A percentile compares a stretch with the other conserved stretches of the same genome.
Conservation (phyloP, 2,329 filamentous ascomycete genomes). For the Pseudocercospora ulei region DNA sequence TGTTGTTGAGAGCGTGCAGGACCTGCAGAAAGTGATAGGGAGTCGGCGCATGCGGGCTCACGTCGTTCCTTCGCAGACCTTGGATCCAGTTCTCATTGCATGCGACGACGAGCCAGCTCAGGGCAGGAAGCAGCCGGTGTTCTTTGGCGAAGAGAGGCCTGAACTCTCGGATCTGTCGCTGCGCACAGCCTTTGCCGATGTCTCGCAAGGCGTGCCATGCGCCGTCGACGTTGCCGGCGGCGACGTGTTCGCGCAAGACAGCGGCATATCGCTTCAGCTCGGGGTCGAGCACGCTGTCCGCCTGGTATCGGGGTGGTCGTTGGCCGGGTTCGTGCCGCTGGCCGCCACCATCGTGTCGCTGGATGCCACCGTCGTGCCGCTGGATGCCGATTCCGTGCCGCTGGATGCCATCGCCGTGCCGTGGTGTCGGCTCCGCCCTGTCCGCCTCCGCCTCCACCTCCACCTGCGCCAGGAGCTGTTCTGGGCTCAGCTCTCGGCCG, state of each 20-base stretch:
- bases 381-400: neutral
- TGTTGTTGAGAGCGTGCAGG: constrained; percentile 1
- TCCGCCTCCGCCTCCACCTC: constrained; percentile 2
- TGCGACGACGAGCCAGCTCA: neutral
- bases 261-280: neutral
- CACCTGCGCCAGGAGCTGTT: constrained; percentile 21
- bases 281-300: neutral
- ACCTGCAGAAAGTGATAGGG: constrained; percentile 12
- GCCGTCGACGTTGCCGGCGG: neutral
- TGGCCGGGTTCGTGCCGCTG: neutral
- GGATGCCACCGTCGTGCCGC: no score
- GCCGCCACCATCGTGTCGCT: no score
- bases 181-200: constrained; percentile 6
- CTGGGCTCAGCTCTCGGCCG: constrained; percentile 19
- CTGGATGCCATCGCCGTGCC: neutral
- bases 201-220: constrained; percentile 16
- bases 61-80: constrained; percentile 2
- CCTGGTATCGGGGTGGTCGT: neutral
- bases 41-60: constrained; percentile 4
- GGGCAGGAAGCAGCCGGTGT: neutral
- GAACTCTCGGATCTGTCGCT: neutral
- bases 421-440: neutral
- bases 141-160: neutral
- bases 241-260: neutral
- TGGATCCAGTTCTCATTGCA: constrained; percentile 1